Percentiles rank a stretch among this genome's conserved stretches.
These are phyloP conservation scores for Closterium sp. DNA, from an alignment of 139 green algal genomes.

Conservation along the genomic window DNA sequence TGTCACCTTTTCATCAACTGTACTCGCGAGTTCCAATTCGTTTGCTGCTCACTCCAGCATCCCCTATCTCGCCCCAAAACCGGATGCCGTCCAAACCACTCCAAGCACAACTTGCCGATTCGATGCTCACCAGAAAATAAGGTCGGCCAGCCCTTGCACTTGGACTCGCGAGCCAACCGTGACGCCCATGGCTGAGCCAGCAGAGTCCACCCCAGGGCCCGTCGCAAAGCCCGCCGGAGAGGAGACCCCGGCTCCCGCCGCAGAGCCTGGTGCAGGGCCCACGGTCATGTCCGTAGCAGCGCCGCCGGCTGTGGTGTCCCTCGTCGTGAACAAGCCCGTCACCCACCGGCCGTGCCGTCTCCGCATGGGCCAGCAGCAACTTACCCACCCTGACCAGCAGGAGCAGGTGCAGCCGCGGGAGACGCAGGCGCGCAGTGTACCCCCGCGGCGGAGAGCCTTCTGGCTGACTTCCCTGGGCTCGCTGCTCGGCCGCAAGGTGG, in stretches of 20 bases:
- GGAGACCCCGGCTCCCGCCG: not conserved
- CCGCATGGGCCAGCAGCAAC: not conserved
- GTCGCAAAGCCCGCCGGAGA: not conserved
- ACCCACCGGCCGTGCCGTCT: not conserved
- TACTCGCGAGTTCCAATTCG: too few species aligned
- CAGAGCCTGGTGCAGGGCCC: not conserved
- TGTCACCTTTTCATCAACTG: too few species aligned
- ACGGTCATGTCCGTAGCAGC: not conserved
- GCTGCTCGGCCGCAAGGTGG: not conserved
- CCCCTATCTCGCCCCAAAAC: too few species aligned
- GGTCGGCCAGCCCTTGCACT: too few species aligned
- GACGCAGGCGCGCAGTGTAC: not conserved
- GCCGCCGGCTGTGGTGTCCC: not conserved
- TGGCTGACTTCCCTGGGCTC: not conserved
- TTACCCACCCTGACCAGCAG: not conserved
- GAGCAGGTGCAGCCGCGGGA: not conserved
- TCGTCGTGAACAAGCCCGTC: not conserved
- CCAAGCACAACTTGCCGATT: too few species aligned
- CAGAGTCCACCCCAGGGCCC: not conserved
- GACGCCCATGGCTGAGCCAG: not conserved
- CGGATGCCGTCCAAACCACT: too few species aligned
- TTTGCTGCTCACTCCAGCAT: too few species aligned
- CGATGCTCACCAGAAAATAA: too few species aligned
- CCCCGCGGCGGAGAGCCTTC: not conserved
- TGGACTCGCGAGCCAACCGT: not conserved